phyloP scores from a whole-genome alignment of 495 filamentous ascomycete species.

The Lophium mytilinum region DNA sequence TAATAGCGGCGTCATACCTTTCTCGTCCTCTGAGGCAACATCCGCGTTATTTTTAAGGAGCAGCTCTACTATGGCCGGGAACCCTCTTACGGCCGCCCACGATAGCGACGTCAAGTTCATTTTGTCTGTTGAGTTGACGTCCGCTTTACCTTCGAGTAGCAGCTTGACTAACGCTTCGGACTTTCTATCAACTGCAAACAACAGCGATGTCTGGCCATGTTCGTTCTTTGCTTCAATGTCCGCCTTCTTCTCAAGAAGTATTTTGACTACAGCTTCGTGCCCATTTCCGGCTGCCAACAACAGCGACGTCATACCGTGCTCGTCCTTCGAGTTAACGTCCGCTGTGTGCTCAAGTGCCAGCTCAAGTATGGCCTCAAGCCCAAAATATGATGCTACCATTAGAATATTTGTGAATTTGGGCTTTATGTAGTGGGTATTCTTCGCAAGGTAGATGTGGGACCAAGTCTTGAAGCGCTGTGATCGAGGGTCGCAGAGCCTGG shows the following conservation, averaged over 20 bases:
- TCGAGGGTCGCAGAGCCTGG: not conserved
- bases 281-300: not conserved
- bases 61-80: not conserved
- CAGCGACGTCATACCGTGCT: constrained; percentile 3
- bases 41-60: not conserved
- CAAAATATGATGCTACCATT: constrained; percentile 8
- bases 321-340: not conserved
- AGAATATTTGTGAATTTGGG: constrained; percentile 2
- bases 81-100: not conserved
- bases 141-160: not conserved
- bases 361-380: not conserved
- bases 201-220: not conserved
- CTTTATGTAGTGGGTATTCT: too few species aligned
- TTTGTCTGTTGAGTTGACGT: not conserved
- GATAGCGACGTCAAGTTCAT: too few species aligned
- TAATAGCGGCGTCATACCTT: not conserved
- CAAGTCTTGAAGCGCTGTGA: constrained; percentile 1
- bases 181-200: not conserved
- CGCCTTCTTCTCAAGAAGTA: constrained; percentile 2
- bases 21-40: not conserved
- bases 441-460: not conserved
- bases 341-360: not conserved
- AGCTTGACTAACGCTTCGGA: not conserved
- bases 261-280: constrained; percentile 1
- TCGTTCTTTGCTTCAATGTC: not conserved